Conservation (phyloP, 1,139 yeast species). For the Scheffersomyces stambukii region DNA sequence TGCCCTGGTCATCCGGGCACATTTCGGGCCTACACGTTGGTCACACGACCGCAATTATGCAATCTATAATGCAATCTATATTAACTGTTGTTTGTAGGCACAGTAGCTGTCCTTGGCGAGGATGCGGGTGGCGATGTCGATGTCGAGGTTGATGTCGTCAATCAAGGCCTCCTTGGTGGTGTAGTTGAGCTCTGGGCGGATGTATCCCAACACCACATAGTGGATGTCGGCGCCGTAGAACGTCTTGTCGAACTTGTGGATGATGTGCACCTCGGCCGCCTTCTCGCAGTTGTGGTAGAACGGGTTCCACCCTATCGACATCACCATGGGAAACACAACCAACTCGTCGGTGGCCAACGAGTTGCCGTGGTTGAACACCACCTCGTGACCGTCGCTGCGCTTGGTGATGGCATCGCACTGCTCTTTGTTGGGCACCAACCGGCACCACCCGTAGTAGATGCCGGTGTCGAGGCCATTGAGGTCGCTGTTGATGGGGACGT, state of each 20-base stretch:
- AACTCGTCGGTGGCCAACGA: constrained; percentile 37
- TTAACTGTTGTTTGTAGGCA: constrained; percentile 8
- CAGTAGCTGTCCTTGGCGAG: constrained; percentile 26
- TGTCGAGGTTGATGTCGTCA: constrained; percentile 78
- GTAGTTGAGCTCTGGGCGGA: constrained; percentile 87
- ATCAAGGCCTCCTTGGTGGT: constrained; percentile 84
- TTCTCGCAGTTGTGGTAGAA: constrained; percentile 74
- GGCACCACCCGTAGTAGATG: constrained; percentile 85
- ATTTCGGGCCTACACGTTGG: no score
- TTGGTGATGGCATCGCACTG: constrained; percentile 9
- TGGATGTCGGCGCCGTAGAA: constrained; percentile 82
- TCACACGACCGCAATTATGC: no score
- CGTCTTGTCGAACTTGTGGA: constrained; percentile 61
- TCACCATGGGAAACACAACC: constrained; percentile 73
- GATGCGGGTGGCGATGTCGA: constrained; percentile 56
- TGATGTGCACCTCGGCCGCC: constrained; percentile 84
- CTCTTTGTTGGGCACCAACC: constrained; percentile 19
- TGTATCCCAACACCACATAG: constrained; percentile 75
- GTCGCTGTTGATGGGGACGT: constrained; percentile 61
- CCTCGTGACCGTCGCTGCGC: constrained; percentile 38
- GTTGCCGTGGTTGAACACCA: constrained; percentile 62
- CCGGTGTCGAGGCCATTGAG: constrained; percentile 62
- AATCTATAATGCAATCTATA: no score
- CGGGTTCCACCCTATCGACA: constrained; percentile 97
- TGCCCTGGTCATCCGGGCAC: no score